Percentiles rank a stretch among this genome's conserved stretches.
Conservation (phyloP, 305 asterid species). For the Solanum hybrid region DNA sequence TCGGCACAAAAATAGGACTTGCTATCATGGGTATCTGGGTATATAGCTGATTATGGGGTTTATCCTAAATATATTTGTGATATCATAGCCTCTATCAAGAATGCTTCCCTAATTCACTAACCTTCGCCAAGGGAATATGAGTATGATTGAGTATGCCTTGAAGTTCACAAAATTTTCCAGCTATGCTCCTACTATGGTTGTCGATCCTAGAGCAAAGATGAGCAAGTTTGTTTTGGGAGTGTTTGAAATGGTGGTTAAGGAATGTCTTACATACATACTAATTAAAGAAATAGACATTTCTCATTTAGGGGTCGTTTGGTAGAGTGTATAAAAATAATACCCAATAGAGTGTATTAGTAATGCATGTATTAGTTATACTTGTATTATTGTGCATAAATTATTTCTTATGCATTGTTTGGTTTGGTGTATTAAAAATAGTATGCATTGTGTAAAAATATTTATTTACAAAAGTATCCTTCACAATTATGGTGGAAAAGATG, state of each 20-base stretch:
- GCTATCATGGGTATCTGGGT: neutral
- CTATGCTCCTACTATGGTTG: neutral
- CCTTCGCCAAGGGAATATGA: neutral
- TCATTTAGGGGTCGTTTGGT: no score
- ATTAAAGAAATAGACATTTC: neutral
- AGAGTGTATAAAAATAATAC: no score
- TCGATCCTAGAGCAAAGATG: neutral
- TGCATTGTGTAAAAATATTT: no score
- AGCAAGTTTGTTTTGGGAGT: neutral
- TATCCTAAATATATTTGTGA: neutral
- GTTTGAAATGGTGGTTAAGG: neutral
- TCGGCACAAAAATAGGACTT: neutral
- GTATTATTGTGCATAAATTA: no score
- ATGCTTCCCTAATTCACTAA: neutral
- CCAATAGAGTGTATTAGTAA: no score
- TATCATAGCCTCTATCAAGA: neutral
- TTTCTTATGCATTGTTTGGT: no score
- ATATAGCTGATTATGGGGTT: neutral
- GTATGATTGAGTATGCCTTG: neutral
- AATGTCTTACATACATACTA: neutral
- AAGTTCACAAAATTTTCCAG: neutral
- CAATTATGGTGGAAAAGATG: no score
- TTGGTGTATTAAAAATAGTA: no score
- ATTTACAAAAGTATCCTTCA: no score
- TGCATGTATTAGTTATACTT: no score